These are phyloP conservation scores for Cicer bijugum DNA, from an alignment of 306 rosid genomes.

Conservation along the genomic window DNA sequence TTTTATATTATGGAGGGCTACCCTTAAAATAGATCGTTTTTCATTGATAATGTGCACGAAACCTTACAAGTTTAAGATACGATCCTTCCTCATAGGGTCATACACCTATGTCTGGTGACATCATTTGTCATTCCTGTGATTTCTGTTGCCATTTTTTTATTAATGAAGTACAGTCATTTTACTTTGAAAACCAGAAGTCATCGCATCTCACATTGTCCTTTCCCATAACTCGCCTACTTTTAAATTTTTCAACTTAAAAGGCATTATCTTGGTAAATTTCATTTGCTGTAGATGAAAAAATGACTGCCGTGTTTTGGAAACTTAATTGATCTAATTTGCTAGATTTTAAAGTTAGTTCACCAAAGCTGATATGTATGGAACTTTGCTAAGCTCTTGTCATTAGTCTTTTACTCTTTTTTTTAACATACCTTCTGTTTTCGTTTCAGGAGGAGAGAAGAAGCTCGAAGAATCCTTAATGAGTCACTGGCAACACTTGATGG, in stretches of 20 bases:
- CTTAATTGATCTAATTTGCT: background rate
- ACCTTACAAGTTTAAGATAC: background rate
- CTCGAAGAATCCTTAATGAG: slow-evolving; percentile 76
- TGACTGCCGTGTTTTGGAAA: background rate
- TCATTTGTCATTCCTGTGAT: background rate
- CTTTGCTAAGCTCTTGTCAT: background rate
- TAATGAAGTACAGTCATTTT: slow-evolving; percentile 8
- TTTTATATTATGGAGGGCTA: slow-evolving; percentile 4
- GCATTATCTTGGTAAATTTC: background rate
- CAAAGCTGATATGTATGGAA: background rate
- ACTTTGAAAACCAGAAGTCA: slow-evolving; percentile 3
- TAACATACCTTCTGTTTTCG: slow-evolving; percentile 3
- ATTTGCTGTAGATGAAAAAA: background rate
- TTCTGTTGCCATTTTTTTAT: background rate
- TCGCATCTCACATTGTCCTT: background rate
- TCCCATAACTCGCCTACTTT: background rate
- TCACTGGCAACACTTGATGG: slow-evolving; percentile 72
- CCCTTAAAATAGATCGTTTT: slow-evolving; percentile 8
- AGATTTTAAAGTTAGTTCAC: slow-evolving; percentile 1
- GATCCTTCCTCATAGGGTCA: background rate
- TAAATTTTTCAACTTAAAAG: background rate
- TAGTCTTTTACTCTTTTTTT: slow-evolving; percentile 21
- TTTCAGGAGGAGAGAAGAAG: slow-evolving; percentile 88
- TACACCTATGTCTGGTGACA: background rate
- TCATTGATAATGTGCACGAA: slow-evolving; percentile 21